Conservation (phyloP, 805 yeast genomes). For the Monosporozyma solicola region DNA sequence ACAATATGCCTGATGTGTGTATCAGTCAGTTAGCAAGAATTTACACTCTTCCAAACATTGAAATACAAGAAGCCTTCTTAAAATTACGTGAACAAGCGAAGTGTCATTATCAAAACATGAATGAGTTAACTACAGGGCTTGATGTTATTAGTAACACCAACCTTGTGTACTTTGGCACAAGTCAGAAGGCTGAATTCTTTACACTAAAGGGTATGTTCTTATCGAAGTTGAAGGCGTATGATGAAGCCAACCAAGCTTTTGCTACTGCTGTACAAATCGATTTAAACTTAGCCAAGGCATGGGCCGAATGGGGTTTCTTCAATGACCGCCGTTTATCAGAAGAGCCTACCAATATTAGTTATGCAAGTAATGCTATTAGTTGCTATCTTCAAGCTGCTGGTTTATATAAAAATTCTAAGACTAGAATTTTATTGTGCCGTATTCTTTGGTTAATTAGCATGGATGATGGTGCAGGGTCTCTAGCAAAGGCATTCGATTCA, state of each 20-base stretch:
- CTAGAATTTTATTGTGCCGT: slow-evolving; percentile 78
- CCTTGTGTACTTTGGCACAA: slow-evolving; percentile 90
- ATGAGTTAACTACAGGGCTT: slow-evolving; percentile 86
- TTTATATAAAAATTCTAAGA: slow-evolving; percentile 82
- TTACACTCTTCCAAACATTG: slow-evolving; percentile 92
- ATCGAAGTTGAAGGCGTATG: slow-evolving; percentile 80
- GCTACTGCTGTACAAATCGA: slow-evolving; percentile 97
- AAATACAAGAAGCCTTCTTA: slow-evolving; percentile 94
- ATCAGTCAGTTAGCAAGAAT: slow-evolving; percentile 86
- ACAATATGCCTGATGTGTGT: slow-evolving; percentile 94
- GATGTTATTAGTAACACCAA: slow-evolving; percentile 97
- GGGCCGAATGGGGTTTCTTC: slow-evolving; percentile 99
- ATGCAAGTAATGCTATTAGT: slow-evolving; percentile 88
- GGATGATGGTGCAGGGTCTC: slow-evolving; percentile 75
- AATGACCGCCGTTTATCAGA: slow-evolving; percentile 83
- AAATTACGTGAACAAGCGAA: slow-evolving; percentile 95
- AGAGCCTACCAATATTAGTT: slow-evolving; percentile 66
- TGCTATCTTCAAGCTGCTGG: slow-evolving; percentile 98
- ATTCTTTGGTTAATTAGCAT: slow-evolving; percentile 88
- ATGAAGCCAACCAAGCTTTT: slow-evolving; percentile 95
- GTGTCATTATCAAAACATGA: slow-evolving; percentile 88
- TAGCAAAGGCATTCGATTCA: slow-evolving; percentile 81
- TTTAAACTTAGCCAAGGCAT: slow-evolving; percentile 87
- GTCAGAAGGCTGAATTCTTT: slow-evolving; percentile 96
- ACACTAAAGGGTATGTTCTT: slow-evolving; percentile 97